A percentile compares a stretch with the other conserved stretches of the same genome.
These are phyloP conservation scores for Adansonia grandidieri DNA, from an alignment of 441 rosid species.

Conservation along the genomic window DNA sequence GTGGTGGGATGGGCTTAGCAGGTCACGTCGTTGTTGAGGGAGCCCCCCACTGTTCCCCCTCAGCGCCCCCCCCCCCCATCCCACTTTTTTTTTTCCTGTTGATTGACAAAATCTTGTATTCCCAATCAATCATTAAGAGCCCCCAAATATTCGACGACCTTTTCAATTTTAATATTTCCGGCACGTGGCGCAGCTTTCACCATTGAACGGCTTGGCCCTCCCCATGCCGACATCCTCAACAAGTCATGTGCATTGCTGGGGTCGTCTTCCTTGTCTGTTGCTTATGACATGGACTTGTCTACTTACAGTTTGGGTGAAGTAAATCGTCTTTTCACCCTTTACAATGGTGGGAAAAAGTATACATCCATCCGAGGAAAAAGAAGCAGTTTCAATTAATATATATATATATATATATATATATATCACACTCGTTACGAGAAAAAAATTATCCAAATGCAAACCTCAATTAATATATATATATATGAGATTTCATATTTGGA, in stretches of 20 bases:
- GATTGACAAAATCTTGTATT: slow-evolving; percentile 18
- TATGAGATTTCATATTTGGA: too few relatives aligned
- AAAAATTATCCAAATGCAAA: too few relatives aligned
- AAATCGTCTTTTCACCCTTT: not conserved
- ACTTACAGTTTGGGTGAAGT: not conserved
- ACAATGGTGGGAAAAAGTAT: not conserved
- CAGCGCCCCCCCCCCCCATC: not conserved
- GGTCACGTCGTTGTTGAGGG: slow-evolving; percentile 34
- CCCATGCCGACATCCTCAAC: slow-evolving; percentile 25
- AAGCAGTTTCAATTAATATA: too few relatives aligned
- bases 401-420: too few relatives aligned
- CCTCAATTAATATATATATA: too few relatives aligned
- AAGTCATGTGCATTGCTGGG: slow-evolving; percentile 27
- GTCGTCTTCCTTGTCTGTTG: not conserved
- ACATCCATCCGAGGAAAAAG: not conserved
- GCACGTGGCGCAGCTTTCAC: not conserved
- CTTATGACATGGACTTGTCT: not conserved
- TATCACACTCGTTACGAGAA: too few relatives aligned
- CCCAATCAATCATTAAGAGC: slow-evolving; percentile 32
- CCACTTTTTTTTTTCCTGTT: not conserved
- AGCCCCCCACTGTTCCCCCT: too few relatives aligned
- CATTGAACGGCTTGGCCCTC: not conserved
- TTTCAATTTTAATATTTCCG: not conserved
- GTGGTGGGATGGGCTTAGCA: slow-evolving; percentile 34
- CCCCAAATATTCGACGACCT: slow-evolving; percentile 6